Percentiles rank a stretch among this genome's conserved stretches.
phyloP scores from a whole-genome alignment of 208 protist species.

The Phytomonas sp. region DNA sequence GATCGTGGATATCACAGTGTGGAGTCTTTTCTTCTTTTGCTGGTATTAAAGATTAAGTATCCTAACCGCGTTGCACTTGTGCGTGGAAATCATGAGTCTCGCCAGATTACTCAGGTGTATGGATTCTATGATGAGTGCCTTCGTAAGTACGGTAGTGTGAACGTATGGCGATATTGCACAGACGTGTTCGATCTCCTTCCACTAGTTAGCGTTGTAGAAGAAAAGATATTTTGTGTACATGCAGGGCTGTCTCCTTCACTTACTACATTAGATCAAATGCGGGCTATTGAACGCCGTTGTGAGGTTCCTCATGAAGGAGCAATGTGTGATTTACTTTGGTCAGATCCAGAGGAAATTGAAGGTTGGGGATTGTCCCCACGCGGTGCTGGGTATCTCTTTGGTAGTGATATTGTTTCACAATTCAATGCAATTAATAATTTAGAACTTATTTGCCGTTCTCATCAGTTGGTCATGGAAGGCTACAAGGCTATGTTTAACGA shows the following conservation, averaged over 20 bases:
- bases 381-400: constrained; percentile 99
- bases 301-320: constrained; percentile 98
- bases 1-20: constrained; percentile 98
- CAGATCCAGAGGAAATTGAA: constrained; percentile 94
- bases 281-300: constrained; percentile 93
- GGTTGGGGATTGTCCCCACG: constrained; percentile 96
- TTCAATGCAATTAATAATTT: constrained; percentile 94
- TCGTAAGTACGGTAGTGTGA: constrained; percentile 98
- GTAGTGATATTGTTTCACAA: constrained; percentile 92
- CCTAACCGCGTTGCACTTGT: constrained; percentile 93
- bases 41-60: constrained; percentile 97
- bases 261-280: constrained; percentile 94
- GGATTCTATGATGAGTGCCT: constrained; percentile 99
- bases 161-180: constrained; percentile 99
- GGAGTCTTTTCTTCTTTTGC: constrained; percentile 96
- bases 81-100: constrained; percentile 94
- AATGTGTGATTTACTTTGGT: constrained; percentile 98
- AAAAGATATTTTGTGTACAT: constrained; percentile 98
- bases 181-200: constrained; percentile 99
- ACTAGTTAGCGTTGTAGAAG: constrained; percentile 96
- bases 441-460: constrained; percentile 91
- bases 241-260: constrained; percentile 98
- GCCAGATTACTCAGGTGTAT: constrained; percentile 97
- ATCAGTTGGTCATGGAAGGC: constrained; percentile 96
- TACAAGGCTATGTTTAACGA: constrained; percentile 93